Evolutionary conservation across 176 grass and related monocot genomes (phyloP), one percentile per base, ranked within the genome.

Genomic region (Phyllostachys edulis): DNA sequence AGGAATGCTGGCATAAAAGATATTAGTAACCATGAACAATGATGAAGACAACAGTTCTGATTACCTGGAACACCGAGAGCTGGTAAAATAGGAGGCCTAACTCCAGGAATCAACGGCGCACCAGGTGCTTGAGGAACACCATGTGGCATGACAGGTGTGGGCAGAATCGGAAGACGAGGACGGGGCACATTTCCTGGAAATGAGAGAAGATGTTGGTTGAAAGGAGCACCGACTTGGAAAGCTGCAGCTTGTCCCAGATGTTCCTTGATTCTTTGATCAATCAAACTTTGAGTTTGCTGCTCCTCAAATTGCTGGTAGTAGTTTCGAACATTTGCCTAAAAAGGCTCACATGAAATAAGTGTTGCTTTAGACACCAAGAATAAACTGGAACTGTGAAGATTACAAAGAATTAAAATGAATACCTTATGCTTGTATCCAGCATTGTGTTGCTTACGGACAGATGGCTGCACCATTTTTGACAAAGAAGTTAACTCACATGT

Each of bases 281-380:
- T 98, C 81, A 98, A 88, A 80, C 89, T 98, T 84, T 98, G 96
- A 54, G 96, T 98, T 83, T 98, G 93, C 56, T 98, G 93, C 74
- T 98, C 96, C 89, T 98, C 96, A 75, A 98, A 95, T 87, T 98
- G 96, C 69, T 98, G 93, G 68, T 98, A 98, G 69, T 98, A 98
- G 81, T 64, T 86, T 62, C 96, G 86, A 49, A 95, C 96, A 92
- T 98, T 98, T 81, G 93, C 96, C 96, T 98, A 82, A 68, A 46
- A 85, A 71, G 40, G n/a, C 76, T 83, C 21, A 63, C 13, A 90
- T 56, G 47, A 65, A 27, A 61, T 60, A 76, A 38, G 76, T 54
- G 36, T 42, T 89, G 0, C 39, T 59, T 37, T 44, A 63, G 50
- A 50, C 1, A 76, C 6, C n/a, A 82, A 52, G 24, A 40, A 82